A percentile compares a stretch with the other conserved stretches of the same genome.
Evolutionary conservation across 441 rosid genomes (phyloP).

Genomic region (Hura crepitans): DNA sequence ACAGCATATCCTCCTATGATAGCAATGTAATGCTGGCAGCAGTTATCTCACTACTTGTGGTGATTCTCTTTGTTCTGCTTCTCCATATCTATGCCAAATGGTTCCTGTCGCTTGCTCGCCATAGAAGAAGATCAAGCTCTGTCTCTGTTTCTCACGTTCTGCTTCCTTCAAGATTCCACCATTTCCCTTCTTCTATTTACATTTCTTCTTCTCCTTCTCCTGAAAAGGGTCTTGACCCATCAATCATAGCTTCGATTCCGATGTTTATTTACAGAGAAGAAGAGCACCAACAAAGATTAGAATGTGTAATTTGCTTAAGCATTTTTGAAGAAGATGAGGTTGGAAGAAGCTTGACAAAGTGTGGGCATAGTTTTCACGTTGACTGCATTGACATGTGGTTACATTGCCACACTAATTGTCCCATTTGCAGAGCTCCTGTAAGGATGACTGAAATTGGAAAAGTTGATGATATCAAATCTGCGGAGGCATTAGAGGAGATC

Average conservation of each 20-base stretch:
- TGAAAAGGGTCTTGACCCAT: constrained; percentile 56
- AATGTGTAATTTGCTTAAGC: constrained; percentile 67
- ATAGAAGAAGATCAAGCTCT: constrained; percentile 26
- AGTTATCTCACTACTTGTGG: constrained; percentile 57
- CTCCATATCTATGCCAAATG: constrained; percentile 80
- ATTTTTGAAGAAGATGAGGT: constrained; percentile 55
- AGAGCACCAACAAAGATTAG: constrained; percentile 29
- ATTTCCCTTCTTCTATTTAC: constrained; percentile 19
- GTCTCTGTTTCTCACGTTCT: constrained; percentile 25
- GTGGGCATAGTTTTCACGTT: constrained; percentile 66
- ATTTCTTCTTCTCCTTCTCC: constrained; percentile 27
- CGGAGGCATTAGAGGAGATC: constrained; percentile 24
- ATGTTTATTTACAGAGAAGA: constrained; percentile 43
- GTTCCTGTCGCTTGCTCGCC: constrained; percentile 42
- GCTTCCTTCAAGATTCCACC: constrained; percentile 31
- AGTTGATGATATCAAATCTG: constrained; percentile 5
- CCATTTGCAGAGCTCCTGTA: constrained; percentile 61
- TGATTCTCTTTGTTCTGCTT: constrained; percentile 66
- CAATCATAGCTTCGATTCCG: constrained; percentile 61
- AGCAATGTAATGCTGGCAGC: constrained; percentile 66
- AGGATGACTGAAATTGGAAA: too few relatives aligned
- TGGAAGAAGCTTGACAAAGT: constrained; percentile 51
- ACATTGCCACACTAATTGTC: constrained; percentile 57
- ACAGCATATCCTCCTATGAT: constrained; percentile 57
- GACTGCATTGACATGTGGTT: constrained; percentile 86